phyloP scores from a whole-genome alignment of 2,329 filamentous ascomycete species.

The Clonostachys rhizophaga region DNA sequence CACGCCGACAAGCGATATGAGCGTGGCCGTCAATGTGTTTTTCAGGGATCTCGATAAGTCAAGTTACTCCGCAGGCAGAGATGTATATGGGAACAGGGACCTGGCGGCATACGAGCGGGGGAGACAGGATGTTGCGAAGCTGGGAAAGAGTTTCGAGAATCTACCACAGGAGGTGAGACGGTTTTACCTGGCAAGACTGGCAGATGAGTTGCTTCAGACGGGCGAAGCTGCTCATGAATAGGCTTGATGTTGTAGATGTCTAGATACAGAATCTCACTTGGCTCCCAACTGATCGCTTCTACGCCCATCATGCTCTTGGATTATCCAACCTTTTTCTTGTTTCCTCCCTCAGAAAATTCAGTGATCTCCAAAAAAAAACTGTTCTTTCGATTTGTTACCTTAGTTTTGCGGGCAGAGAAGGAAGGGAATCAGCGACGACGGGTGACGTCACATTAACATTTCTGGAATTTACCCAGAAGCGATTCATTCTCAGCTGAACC shows the following conservation, averaged over 20 bases:
- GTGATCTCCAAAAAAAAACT: no score
- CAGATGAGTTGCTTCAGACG: slow-evolving; percentile 51
- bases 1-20: slow-evolving; percentile 50
- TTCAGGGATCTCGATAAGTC: slow-evolving; percentile 64
- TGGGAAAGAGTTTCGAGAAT: slow-evolving; percentile 58
- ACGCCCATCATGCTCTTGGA: not conserved
- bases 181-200: slow-evolving; percentile 73
- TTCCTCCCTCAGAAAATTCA: not conserved
- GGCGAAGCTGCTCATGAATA: not conserved
- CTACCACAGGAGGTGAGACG: slow-evolving; percentile 61
- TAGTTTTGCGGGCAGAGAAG: no score
- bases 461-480: no score
- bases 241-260: no score
- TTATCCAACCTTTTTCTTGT: not conserved
- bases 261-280: no score
- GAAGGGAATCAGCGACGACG: no score
- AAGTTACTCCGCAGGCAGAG: slow-evolving; percentile 68
- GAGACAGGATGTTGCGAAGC: slow-evolving; percentile 64
- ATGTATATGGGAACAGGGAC: slow-evolving; percentile 87
- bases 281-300: no score
- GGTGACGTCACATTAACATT: no score
- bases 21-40: slow-evolving; percentile 85
- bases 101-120: slow-evolving; percentile 81
- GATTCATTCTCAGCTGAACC: no score
- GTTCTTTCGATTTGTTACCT: no score